Percentiles rank a stretch among this genome's conserved stretches.
These are phyloP conservation scores for Inonotus hispidus DNA, from an alignment of 1,284 basidiomycete genomes.

Conservation along the genomic window DNA sequence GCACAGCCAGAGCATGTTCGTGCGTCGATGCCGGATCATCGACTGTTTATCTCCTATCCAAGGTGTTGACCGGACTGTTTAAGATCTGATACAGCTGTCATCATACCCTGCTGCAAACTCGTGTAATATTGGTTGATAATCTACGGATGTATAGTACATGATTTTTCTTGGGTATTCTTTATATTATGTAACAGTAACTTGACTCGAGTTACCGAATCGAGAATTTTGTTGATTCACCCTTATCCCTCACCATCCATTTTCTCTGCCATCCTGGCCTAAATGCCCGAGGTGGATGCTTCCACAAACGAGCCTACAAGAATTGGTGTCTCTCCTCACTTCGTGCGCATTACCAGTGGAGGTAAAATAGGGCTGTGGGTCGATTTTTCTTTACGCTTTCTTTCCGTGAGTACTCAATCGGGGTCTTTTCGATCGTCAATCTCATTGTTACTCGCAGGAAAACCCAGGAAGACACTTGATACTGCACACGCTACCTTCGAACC, in stretches of 20 bases:
- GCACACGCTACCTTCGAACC: conserved; percentile 54
- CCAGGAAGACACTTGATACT: conserved; percentile 52
- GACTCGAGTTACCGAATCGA: too few species aligned
- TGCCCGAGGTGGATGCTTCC: not conserved
- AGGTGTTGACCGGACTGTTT: conserved; percentile 29
- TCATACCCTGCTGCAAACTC: not conserved
- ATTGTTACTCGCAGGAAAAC: conserved; percentile 41
- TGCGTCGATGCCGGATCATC: conserved; percentile 53
- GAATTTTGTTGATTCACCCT: too few species aligned
- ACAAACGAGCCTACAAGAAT: not conserved
- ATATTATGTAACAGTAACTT: too few species aligned
- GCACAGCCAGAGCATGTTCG: conserved; percentile 63
- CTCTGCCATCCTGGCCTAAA: not conserved
- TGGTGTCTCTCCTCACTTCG: not conserved
- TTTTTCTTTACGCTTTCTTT: conserved; percentile 54
- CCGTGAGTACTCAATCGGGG: conserved; percentile 37
- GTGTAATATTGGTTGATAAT: not conserved
- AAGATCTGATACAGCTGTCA: not conserved
- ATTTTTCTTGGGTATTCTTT: too few species aligned
- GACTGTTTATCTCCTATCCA: conserved; percentile 58
- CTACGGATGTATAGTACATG: too few species aligned
- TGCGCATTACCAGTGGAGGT: conserved; percentile 61
- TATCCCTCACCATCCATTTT: too few species aligned
- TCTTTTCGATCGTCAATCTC: not conserved
- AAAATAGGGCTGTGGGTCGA: conserved; percentile 61